phyloP scores from a whole-genome alignment of 345 rosid species.

The Triadica sebifera region DNA sequence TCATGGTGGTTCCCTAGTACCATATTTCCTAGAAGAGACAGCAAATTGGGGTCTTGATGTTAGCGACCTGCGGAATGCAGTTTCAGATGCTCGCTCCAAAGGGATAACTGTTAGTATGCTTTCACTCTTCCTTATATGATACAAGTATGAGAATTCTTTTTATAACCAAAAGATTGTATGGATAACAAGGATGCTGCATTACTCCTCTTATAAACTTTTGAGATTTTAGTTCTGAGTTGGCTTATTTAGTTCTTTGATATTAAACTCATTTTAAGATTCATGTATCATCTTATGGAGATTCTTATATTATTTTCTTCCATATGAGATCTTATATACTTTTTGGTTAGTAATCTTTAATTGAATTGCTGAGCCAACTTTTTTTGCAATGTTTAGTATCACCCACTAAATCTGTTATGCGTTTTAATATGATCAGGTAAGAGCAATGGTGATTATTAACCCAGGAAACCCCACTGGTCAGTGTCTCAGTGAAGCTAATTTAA shows the following conservation, averaged over 20 bases:
- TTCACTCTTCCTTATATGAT: conserved; percentile 17
- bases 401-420: conserved; percentile 4
- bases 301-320: conserved; percentile 11
- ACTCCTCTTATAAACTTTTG: background rate
- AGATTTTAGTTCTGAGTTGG: background rate
- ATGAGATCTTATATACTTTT: background rate
- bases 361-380: conserved; percentile 12
- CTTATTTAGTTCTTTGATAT: conserved; percentile 11
- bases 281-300: conserved; percentile 2
- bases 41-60: conserved; percentile 98
- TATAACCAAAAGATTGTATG: conserved; percentile 4
- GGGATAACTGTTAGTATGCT: conserved; percentile 75
- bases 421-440: conserved; percentile 61
- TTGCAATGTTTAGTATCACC: background rate
- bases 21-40: conserved; percentile 86
- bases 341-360: background rate
- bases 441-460: conserved; percentile 98
- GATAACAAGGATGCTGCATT: background rate
- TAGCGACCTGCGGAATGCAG: conserved; percentile 69
- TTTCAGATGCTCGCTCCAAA: conserved; percentile 68
- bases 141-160: conserved; percentile 13
- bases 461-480: conserved; percentile 99
- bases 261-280: background rate
- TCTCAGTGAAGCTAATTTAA: conserved; percentile 83
- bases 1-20: conserved; percentile 89